Evolutionary conservation across 108 stramenopile genomes (phyloP), one percentile per base, ranked within the genome.

Genomic region (Aurantiochytrium sp.): DNA sequence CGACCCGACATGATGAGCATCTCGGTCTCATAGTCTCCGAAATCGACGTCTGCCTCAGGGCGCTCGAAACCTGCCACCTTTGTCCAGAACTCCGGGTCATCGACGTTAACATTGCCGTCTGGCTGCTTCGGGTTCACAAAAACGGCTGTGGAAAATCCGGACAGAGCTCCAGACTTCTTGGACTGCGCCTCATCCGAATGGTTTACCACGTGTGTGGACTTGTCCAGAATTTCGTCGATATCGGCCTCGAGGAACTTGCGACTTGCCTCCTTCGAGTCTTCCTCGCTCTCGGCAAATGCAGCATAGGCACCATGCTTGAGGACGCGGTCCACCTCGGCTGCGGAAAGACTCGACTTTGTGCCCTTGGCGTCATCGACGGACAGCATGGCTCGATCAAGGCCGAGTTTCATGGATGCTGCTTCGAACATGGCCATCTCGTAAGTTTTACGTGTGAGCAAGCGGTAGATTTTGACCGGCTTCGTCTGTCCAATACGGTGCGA

Each of bases 391-490:
- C 97, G 97, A 83, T 99, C 99, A n/a, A 99, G 94, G 60, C 98
- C 98, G 94, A 99, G 98, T 92, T 99, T 99, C 94, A 97, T 88
- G n/a, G 95, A 95, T 45, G 94, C 94, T 0, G 96, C 96, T 92
- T 97, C 97, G 97, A 99, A 98, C 98, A 99, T 99, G 21, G 96
- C 96, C 87, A 98, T 97, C 90, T 99, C 99, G 44, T 98, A 97
- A 28, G 96, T 97, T 73, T 97, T 97, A 23, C 92, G 90, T 21
- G 99, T 98, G 60, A 99, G 88, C 14, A 99, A 92, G 28, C 99
- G 94, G 90, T 99, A 99, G 14, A 99, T 97, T 21, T 97, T 96
- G 44, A 98, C 98, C 4, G 96, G 96, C 42, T 95, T 92, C 44
- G 93, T 95, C 90, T 98, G 98, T 0, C 98, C 98, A 91, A 98